These are phyloP conservation scores for Lachnellula cervina DNA, from an alignment of 2,329 filamentous ascomycete genomes.

Conservation along the genomic window DNA sequence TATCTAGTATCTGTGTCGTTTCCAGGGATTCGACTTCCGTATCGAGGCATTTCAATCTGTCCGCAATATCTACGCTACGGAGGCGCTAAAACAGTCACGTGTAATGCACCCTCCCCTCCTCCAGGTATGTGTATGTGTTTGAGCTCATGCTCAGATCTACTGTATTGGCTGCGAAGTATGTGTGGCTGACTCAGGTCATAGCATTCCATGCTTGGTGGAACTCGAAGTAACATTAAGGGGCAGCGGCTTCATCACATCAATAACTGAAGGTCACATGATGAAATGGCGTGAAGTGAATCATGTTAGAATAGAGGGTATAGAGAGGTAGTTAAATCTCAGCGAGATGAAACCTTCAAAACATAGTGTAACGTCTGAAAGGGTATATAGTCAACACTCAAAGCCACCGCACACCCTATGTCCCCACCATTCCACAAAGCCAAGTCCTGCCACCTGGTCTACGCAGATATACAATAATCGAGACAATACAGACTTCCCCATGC, in stretches of 20 bases:
- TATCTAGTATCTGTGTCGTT: constrained; percentile 10
- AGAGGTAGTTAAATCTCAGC: neutral
- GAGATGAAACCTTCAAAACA: constrained; percentile 1
- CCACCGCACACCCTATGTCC: constrained; percentile 13
- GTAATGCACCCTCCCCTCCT: neutral
- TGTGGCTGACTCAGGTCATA: neutral
- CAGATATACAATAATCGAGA: constrained; percentile 11
- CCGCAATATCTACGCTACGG: neutral
- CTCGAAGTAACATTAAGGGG: too few relatives aligned
- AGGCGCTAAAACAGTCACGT: neutral
- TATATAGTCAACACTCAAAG: constrained; percentile 14
- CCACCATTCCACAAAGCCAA: constrained; percentile 16
- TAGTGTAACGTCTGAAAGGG: constrained; percentile 9
- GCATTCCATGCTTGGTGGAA: too few relatives aligned
- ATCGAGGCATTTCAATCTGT: constrained; percentile 3
- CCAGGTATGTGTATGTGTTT: too few relatives aligned
- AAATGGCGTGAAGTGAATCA: neutral
- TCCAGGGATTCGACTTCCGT: constrained; percentile 13
- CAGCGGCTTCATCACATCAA: neutral
- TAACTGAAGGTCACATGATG: neutral
- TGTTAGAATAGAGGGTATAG: neutral
- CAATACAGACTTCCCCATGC: neutral
- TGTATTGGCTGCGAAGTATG: neutral
- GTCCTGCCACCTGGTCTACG: constrained; percentile 11
- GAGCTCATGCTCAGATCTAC: too few relatives aligned